Percentiles rank a stretch among this genome's conserved stretches.
phyloP scores from a whole-genome alignment of 371 early-diverging fungal species.

The Cokeromyces recurvatus region DNA sequence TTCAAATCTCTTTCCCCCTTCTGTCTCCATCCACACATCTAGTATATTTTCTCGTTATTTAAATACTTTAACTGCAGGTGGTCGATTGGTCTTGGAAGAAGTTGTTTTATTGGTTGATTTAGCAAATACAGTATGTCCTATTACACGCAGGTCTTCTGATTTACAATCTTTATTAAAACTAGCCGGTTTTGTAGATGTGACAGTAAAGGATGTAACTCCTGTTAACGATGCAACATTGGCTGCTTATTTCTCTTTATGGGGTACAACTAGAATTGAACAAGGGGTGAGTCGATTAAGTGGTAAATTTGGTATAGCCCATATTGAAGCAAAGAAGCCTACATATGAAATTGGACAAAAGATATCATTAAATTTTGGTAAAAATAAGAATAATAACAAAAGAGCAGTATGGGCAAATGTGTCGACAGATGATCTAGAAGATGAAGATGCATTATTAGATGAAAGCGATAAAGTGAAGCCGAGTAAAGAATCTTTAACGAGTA shows the following conservation, averaged over 20 bases:
- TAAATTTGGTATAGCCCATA: slow-evolving; percentile 35
- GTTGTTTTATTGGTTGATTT: slow-evolving; percentile 31
- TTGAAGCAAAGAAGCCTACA: slow-evolving; percentile 74
- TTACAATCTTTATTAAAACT: slow-evolving; percentile 41
- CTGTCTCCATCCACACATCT: slow-evolving; percentile 34
- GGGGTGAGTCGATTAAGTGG: slow-evolving; percentile 43
- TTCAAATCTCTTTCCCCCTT: slow-evolving; percentile 34
- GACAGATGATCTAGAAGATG: slow-evolving; percentile 80
- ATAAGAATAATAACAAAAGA: slow-evolving; percentile 50
- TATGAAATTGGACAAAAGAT: slow-evolving; percentile 79
- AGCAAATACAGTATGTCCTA: slow-evolving; percentile 31
- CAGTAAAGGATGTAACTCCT: slow-evolving; percentile 21
- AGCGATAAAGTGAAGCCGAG: slow-evolving; percentile 78
- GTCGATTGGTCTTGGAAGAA: slow-evolving; percentile 30
- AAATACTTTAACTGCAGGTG: slow-evolving; percentile 28
- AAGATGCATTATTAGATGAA: slow-evolving; percentile 85
- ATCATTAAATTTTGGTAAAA: slow-evolving; percentile 35
- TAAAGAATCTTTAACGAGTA: slow-evolving; percentile 50
- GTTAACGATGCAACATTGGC: slow-evolving; percentile 44
- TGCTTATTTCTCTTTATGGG: slow-evolving; percentile 35
- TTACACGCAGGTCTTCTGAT: slow-evolving; percentile 37
- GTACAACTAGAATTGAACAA: slow-evolving; percentile 38
- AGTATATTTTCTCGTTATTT: slow-evolving; percentile 38
- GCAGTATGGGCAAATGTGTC: slow-evolving; percentile 47
- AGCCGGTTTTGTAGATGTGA: slow-evolving; percentile 44